These are phyloP conservation scores for Bidens hawaiensis DNA, from an alignment of 140 eudicot species.

Conservation along the genomic window DNA sequence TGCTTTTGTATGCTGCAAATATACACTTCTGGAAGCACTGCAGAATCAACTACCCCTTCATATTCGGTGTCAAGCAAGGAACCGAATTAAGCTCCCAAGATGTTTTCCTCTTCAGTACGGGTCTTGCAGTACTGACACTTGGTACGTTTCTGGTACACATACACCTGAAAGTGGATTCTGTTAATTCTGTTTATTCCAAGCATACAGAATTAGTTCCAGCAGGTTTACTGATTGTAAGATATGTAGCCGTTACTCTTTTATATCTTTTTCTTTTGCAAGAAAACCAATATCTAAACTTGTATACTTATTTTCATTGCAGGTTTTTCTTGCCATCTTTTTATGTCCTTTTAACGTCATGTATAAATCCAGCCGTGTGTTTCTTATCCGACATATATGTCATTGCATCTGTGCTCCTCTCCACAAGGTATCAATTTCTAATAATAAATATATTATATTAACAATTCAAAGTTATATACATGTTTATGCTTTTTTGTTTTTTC, in stretches of 20 bases:
- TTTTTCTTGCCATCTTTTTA: slow-evolving; percentile 43
- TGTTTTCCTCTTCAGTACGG: slow-evolving; percentile 65
- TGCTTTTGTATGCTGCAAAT: slow-evolving; percentile 76
- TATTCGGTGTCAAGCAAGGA: slow-evolving; percentile 77
- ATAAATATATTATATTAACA: background rate
- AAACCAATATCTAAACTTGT: background rate
- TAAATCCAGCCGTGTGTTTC: slow-evolving; percentile 73
- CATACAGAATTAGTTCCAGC: slow-evolving; percentile 57
- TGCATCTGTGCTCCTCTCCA: slow-evolving; percentile 86
- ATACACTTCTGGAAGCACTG: slow-evolving; percentile 78
- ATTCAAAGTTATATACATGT: background rate
- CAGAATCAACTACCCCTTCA: slow-evolving; percentile 75
- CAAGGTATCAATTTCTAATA: slow-evolving; percentile 37
- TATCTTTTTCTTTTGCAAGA: background rate
- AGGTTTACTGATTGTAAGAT: slow-evolving; percentile 56
- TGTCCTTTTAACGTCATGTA: slow-evolving; percentile 74
- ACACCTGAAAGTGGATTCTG: slow-evolving; percentile 60
- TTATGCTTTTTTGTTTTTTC: background rate
- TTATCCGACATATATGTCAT: slow-evolving; percentile 42
- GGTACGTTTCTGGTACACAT: slow-evolving; percentile 63
- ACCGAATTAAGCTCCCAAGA: slow-evolving; percentile 72
- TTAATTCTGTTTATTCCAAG: slow-evolving; percentile 23
- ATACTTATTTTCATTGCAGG: slow-evolving; percentile 46
- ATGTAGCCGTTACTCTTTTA: background rate
- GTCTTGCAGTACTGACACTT: slow-evolving; percentile 67